Conservation (phyloP, 2,329 filamentous ascomycete genomes). For the Bipolaris bicolor region DNA sequence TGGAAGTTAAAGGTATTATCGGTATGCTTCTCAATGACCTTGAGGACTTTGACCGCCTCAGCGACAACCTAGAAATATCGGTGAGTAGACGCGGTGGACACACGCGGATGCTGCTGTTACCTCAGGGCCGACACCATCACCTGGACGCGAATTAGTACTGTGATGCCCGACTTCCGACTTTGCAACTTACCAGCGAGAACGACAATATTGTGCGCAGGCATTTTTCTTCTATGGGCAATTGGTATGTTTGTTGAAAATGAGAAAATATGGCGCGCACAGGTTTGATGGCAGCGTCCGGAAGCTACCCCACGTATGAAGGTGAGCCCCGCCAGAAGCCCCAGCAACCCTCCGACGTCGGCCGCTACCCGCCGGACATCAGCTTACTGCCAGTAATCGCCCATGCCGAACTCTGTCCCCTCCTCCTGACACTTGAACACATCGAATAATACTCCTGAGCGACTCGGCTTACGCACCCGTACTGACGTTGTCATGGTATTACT, state of each 20-base stretch:
- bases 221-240: conserved; percentile 14
- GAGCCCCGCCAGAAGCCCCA: conserved; percentile 10
- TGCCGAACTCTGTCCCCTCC: neutral
- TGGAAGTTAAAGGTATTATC: conserved; percentile 86
- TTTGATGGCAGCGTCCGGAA: conserved; percentile 10
- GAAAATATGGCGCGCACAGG: conserved; percentile 1
- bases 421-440: neutral
- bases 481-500: neutral
- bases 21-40: conserved; percentile 75
- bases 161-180: neutral
- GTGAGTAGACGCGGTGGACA: conserved; percentile 24
- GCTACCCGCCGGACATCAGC: conserved; percentile 4
- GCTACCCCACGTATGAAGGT: conserved; percentile 11
- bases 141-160: conserved; percentile 34
- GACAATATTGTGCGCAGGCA: conserved; percentile 52
- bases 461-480: neutral
- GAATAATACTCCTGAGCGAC: neutral
- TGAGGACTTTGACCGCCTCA: conserved; percentile 86
- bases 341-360: conserved; percentile 14
- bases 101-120: conserved; percentile 30
- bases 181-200: conserved; percentile 47
- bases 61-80: conserved; percentile 69
- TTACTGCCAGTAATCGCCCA: neutral
- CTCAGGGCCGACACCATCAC: conserved; percentile 52
- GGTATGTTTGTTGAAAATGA: neutral